Base-by-base conservation (phyloP, 345 rosid species). In the Toxicodendron radicans region DNA sequence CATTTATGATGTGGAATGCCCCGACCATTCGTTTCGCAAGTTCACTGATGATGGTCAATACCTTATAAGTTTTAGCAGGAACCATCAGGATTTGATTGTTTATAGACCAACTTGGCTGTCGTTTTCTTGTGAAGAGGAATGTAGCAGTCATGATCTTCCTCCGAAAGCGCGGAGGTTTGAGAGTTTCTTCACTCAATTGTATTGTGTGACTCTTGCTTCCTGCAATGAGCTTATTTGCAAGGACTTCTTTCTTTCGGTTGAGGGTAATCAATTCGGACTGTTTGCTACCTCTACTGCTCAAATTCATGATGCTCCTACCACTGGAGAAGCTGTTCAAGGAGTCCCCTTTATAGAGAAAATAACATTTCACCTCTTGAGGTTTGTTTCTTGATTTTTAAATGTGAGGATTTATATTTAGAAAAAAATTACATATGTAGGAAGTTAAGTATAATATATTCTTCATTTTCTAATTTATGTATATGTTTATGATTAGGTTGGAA, bases 41-140 rank as follows among this genome's bases (percentile, higher is more conserved):
- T 89, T 95, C 90, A 93, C 97, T 3, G 96, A 91, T 79, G 99
- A 93, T 68, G 99, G 98, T 68, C 96, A 82, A 59, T 95, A 86
- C 87, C 98, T 95, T 74, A 85, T 95, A 58, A 88, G 89, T 75
- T 93, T 95, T 84, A 90, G 97, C 79, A 86, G 94, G 68, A 95
- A 88, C 65, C 83, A 82, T 51, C 97, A 87, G 87, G 96, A 95
- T 56, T 85, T 95, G 80, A 86, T 93, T 69, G 99, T 95, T 58
- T 91, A 95, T 79, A 88, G 96, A 67, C 99, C 98, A 27, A 83
- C 80, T 16, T 93, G 97, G 98, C 84, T 88, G 43, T 85, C 97
- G 2, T 93, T 86, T 81, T 87, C 96, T 3, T 88, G 86, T 80
- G 81, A 80, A 73, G 84, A 79, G 46, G 89, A 84, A 54, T 87